Conservation (phyloP, 179 eudicot species). For the Beta corolliflora region DNA sequence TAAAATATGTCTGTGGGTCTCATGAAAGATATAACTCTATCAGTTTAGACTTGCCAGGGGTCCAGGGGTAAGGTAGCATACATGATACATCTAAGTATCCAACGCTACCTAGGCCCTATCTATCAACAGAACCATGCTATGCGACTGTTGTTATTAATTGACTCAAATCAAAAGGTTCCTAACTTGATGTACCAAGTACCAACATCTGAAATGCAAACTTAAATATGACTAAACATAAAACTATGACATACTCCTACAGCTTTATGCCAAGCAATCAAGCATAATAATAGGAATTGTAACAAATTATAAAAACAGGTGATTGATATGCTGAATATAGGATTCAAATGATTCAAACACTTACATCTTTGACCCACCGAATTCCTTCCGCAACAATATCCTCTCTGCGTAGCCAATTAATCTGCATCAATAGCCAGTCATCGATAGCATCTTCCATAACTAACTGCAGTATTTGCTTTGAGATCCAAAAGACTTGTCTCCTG, state of each 20-base stretch:
- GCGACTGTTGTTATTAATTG: neutral
- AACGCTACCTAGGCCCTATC: neutral
- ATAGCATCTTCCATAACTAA: conserved; percentile 98
- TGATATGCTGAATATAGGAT: neutral
- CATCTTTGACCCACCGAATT: conserved; percentile 91
- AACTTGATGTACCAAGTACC: too few species aligned
- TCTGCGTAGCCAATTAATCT: conserved; percentile 86
- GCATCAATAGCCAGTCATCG: conserved; percentile 92
- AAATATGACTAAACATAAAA: neutral
- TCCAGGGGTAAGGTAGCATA: too few species aligned
- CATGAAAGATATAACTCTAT: neutral
- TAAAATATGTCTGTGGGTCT: neutral
- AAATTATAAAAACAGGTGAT: neutral
- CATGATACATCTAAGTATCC: neutral
- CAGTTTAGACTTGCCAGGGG: neutral
- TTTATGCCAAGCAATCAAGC: neutral
- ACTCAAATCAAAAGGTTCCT: neutral
- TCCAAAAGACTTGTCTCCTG: conserved; percentile 99
- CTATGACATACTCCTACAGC: neutral
- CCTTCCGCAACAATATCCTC: conserved; percentile 89
- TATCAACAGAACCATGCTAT: neutral
- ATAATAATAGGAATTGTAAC: neutral
- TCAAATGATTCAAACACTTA: conserved; percentile 41
- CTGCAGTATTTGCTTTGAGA: conserved; percentile 97
- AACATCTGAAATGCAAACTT: neutral